Evolutionary conservation across 495 filamentous ascomycete species (phyloP).

Genomic region (Lindgomyces ingoldianus): DNA sequence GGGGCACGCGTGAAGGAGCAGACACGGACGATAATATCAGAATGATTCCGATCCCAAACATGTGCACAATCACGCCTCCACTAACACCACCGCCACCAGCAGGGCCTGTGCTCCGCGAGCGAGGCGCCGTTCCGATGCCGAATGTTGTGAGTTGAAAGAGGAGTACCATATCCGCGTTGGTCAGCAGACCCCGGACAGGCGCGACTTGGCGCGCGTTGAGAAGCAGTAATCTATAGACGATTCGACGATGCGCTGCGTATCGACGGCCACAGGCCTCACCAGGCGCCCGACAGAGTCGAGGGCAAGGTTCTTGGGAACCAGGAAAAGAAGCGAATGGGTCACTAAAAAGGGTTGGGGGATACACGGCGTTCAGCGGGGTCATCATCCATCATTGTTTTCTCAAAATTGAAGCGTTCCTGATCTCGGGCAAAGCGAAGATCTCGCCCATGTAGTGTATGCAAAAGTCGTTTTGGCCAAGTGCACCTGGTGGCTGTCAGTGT

Average conservation of each 20-base stretch:
- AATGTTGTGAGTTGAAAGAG: slow-evolving; percentile 15
- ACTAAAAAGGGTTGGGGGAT: background rate
- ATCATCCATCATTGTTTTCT: background rate
- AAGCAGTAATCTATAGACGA: slow-evolving; percentile 22
- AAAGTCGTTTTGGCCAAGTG: slow-evolving; percentile 16
- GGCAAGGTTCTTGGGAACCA: background rate
- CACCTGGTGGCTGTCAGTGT: background rate
- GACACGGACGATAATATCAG: slow-evolving; percentile 55
- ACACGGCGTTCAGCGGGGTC: background rate
- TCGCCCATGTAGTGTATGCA: slow-evolving; percentile 37
- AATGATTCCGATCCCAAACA: slow-evolving; percentile 31
- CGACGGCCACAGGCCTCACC: background rate
- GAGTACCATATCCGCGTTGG: background rate
- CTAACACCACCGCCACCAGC: slow-evolving; percentile 22
- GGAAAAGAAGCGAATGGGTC: too few relatives aligned
- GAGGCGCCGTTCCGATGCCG: slow-evolving; percentile 24
- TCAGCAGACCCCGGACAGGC: slow-evolving; percentile 12
- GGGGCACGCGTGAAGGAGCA: slow-evolving; percentile 68
- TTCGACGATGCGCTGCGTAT: background rate
- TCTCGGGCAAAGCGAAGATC: slow-evolving; percentile 12
- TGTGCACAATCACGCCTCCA: slow-evolving; percentile 18
- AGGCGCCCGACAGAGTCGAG: slow-evolving; percentile 1
- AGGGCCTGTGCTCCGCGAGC: slow-evolving; percentile 32
- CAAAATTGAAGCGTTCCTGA: slow-evolving; percentile 32
- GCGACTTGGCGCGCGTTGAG: slow-evolving; percentile 14